Evolutionary conservation across 306 rosid species (phyloP), one percentile per base, ranked within the genome.

Genomic region (Astragalus glycyphyllos): DNA sequence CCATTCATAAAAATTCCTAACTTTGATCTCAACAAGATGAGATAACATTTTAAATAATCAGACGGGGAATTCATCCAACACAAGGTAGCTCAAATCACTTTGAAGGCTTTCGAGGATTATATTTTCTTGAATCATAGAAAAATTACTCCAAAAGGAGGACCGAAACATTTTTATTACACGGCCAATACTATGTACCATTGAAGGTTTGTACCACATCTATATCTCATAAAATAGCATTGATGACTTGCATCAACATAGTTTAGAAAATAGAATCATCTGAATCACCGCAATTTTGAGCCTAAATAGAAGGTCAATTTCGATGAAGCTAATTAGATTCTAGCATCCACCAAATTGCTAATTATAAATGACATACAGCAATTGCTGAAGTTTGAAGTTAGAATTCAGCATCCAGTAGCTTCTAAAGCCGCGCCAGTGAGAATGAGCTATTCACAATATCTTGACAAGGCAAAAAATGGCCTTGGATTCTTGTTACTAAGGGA

Each of bases 361-460:
- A 69, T 73, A 73, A 80, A 57, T 78, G 45, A 54, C 44, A 69
- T 55, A 73, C 69, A 79, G 78, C 71, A 64, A 70, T 58, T 53
- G 69, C 68, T 71, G 79, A 17, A 5, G 49, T 48, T 76, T 34
- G 26, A 79, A 20, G 89, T 86, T 89, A 80, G 90, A 71, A 81
- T 71, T 48, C 81, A 71, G 76, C 69, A 79, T 77, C 84, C 65
- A 73, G 84, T 49, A 74, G 79, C 73, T 63, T 73, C 84, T 69
- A 64, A 29, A 7, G 82, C 73, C 8, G 77, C 76, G 63, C 74
- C 73, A 32, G 81, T 66, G 80, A 78, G 84, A 79, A 80, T 69
- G 77, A 82, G 89, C 81, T 86, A 84, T 86, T 82, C 88, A 85
- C 86, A 82, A 65, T 77, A 64, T 84, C 80, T 74, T 58, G 72